Evolutionary conservation across 345 rosid species (phyloP), one percentile per base, ranked within the genome.

Genomic region (Arabis alpina): DNA sequence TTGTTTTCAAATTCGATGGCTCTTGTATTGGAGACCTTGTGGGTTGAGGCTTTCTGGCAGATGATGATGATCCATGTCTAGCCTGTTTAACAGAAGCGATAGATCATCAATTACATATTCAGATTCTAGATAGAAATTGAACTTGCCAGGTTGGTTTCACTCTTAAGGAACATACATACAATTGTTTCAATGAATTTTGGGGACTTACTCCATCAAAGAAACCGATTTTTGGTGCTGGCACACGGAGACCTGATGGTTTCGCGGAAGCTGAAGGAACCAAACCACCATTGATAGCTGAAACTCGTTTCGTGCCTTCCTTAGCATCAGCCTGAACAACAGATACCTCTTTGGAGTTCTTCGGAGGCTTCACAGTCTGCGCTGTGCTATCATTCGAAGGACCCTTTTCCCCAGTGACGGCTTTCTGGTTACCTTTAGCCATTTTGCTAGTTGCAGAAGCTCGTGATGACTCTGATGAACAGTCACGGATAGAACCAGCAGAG

Each of bases 131-230:
- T 54, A 40, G 16, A 45, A 8, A 16, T 15, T 41, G 44, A 70
- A 19, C 19, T 51, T 28, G 36, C 4, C 24, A 13, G 34, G 8
- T 32, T 61, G 10, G 37, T 24, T 19, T 19, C 56, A 54, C 44
- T 36, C 8, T 24, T 24, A 14, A 34, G 39, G 10, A 54, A 36
- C 48, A 24, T 34, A 34, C 9, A 34, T 16, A 28, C 65, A 64
- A 48, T 13, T 9, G 16, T 16, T 52, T 36, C 40, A 54, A 19
- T 58, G 23, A 6, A 42, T 60, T 61, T 51, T 41, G 52, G 71
- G 42, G 74, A 79, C 96, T 80, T 44, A 92, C 98, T 88, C 97
- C 99, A 80, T 95, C 98, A 80, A 95, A 95, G 82, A 86, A 95
- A 50, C 98, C 99, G 64, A 92, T 82, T 72, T 94, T 92, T 61